Percentiles rank a stretch among this genome's conserved stretches.
phyloP scores from a whole-genome alignment of 225 moss, liverwort and hornwort species.

The Physcomitrellopsis africana region DNA sequence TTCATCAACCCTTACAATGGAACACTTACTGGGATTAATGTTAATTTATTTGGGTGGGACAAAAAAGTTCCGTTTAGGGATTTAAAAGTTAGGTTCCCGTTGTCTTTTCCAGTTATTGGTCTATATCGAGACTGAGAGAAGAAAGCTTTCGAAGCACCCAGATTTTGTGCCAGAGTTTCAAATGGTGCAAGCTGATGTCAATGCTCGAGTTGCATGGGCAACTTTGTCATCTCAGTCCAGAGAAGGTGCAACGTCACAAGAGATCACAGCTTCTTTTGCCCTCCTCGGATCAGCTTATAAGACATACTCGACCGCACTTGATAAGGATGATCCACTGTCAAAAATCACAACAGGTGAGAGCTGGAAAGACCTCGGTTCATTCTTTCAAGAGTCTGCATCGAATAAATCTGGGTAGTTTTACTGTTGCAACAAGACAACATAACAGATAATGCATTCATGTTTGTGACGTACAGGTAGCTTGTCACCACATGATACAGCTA shows the following conservation, averaged over 20 bases:
- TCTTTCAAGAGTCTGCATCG: background rate
- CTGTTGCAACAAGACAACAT: conserved; percentile 3
- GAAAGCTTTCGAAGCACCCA: conserved; percentile 46
- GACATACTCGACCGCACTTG: conserved; percentile 57
- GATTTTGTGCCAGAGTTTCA: conserved; percentile 62
- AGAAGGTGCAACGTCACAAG: conserved; percentile 30
- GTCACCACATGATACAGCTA: conserved; percentile 51
- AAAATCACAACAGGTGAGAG: conserved; percentile 38
- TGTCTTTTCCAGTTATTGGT: conserved; percentile 53
- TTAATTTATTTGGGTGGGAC: background rate
- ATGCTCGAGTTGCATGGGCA: conserved; percentile 66
- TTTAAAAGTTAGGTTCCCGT: background rate
- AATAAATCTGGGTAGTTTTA: background rate
- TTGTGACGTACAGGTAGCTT: conserved; percentile 30
- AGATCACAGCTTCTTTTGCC: conserved; percentile 42
- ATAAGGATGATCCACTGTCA: conserved; percentile 26
- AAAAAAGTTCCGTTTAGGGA: background rate
- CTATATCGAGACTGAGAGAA: conserved; percentile 54
- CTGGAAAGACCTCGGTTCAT: background rate
- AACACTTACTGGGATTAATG: background rate
- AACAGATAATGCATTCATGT: conserved; percentile 18
- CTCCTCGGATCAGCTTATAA: conserved; percentile 67
- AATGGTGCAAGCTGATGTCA: conserved; percentile 66
- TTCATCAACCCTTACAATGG: background rate
- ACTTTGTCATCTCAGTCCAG: conserved; percentile 45